phyloP scores from a whole-genome alignment of 2,329 filamentous ascomycete genomes.

The Hypoxylon rubiginosum region DNA sequence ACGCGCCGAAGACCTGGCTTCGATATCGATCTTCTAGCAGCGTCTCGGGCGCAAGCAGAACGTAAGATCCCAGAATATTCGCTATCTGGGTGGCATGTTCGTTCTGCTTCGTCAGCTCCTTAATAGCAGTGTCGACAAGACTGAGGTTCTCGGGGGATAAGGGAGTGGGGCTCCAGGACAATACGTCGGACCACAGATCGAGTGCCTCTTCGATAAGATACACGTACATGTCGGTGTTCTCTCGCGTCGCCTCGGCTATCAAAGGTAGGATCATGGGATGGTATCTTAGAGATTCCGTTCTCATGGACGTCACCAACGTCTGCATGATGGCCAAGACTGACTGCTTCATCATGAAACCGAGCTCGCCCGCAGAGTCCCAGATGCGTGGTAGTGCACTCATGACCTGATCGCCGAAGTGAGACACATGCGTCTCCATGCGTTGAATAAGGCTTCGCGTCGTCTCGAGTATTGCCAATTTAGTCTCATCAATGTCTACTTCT shows the following conservation, averaged over 20 bases:
- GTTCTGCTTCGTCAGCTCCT: conserved; percentile 75
- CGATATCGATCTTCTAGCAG: conserved; percentile 71
- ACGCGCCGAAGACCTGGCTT: conserved; percentile 63
- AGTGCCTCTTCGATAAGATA: conserved; percentile 93
- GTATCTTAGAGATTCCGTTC: conserved; percentile 80
- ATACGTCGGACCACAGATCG: conserved; percentile 86
- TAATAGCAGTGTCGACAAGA: conserved; percentile 73
- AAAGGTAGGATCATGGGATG: conserved; percentile 85
- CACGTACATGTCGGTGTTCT: conserved; percentile 78
- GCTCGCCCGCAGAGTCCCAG: conserved; percentile 83
- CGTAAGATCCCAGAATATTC: conserved; percentile 77
- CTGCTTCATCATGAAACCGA: conserved; percentile 94
- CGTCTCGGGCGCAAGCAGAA: conserved; percentile 76
- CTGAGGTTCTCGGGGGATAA: conserved; percentile 72
- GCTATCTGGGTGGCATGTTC: conserved; percentile 73
- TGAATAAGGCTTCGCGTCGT: conserved; percentile 86
- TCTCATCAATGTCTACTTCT: conserved; percentile 85
- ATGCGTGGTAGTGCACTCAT: conserved; percentile 83
- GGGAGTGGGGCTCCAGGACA: conserved; percentile 74
- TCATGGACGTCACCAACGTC: conserved; percentile 88
- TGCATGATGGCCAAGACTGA: conserved; percentile 88
- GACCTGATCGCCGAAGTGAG: conserved; percentile 81
- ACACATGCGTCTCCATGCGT: conserved; percentile 80
- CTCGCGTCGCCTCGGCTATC: conserved; percentile 82
- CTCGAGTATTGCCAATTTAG: conserved; percentile 89